Evolutionary conservation across 192 early-diverging fungal species (phyloP).

Genomic region (Linnemannia elongata): DNA sequence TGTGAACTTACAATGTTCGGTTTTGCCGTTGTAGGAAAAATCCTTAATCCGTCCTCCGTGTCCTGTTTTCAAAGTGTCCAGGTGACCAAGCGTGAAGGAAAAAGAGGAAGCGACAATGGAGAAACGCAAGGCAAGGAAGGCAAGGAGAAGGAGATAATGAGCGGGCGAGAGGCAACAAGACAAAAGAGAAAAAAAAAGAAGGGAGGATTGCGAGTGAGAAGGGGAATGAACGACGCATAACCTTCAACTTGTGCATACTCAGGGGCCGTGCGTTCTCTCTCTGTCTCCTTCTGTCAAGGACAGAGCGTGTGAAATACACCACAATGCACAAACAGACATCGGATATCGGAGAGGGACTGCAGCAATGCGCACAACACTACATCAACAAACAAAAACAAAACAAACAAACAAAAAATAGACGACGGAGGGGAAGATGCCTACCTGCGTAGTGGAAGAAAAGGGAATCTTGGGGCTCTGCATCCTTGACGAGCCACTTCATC

Average conservation of each 20-base stretch:
- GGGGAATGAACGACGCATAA: background rate
- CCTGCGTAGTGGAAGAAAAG: constrained; percentile 87
- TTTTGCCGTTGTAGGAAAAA: constrained; percentile 54
- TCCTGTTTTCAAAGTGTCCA: constrained; percentile 19
- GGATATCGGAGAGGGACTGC: background rate
- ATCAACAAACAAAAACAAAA: background rate
- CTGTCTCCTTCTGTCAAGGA: background rate
- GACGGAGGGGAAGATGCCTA: constrained; percentile 51
- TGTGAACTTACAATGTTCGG: constrained; percentile 47
- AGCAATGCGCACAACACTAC: background rate
- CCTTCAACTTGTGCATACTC: background rate
- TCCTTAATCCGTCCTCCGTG: constrained; percentile 60
- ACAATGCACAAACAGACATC: background rate
- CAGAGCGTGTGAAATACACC: background rate
- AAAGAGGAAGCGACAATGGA: background rate
- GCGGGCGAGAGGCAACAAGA: background rate
- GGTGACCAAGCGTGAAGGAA: background rate
- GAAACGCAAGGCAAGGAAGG: background rate
- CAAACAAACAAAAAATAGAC: background rate
- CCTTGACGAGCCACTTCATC: constrained; percentile 78
- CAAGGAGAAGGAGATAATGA: background rate
- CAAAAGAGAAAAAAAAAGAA: background rate
- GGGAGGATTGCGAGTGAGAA: background rate
- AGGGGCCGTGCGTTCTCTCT: constrained; percentile 2
- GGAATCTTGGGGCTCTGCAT: constrained; percentile 76